phyloP scores from a whole-genome alignment of 192 early-diverging fungal genomes.

The Coemansia sp. region DNA sequence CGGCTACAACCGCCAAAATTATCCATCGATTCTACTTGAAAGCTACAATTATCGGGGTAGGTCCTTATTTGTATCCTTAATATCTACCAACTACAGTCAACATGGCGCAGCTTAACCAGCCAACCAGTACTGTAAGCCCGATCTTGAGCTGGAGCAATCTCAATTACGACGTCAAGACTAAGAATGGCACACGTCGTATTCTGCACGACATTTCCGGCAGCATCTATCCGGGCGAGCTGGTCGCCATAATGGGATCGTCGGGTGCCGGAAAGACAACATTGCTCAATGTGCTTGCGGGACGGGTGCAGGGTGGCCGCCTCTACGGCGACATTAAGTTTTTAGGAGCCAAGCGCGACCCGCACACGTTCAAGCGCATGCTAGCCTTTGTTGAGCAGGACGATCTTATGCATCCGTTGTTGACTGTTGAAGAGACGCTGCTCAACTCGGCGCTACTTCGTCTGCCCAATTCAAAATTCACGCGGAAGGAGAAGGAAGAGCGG shows the following conservation, averaged over 20 bases:
- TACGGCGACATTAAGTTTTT: slow-evolving; percentile 57
- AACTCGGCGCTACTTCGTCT: slow-evolving; percentile 72
- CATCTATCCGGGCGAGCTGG: slow-evolving; percentile 68
- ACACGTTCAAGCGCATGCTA: slow-evolving; percentile 48
- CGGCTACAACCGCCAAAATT: background rate
- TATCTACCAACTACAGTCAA: background rate
- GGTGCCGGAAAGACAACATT: slow-evolving; percentile 67
- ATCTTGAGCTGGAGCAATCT: slow-evolving; percentile 44
- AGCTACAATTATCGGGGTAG: background rate
- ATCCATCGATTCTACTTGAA: background rate
- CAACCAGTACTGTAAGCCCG: background rate
- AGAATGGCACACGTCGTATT: slow-evolving; percentile 43
- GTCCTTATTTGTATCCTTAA: background rate
- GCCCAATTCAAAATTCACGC: slow-evolving; percentile 52
- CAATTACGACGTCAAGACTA: slow-evolving; percentile 45
- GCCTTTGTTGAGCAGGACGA: slow-evolving; percentile 58
- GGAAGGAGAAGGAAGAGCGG: slow-evolving; percentile 49
- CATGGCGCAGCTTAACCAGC: background rate
- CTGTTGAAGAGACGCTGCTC: slow-evolving; percentile 73
- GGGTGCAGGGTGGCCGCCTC: slow-evolving; percentile 54
- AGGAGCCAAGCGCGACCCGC: slow-evolving; percentile 54
- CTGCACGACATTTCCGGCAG: slow-evolving; percentile 70
- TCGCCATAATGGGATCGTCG: slow-evolving; percentile 75
- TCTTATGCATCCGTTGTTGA: slow-evolving; percentile 55
- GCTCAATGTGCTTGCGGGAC: slow-evolving; percentile 62